Evolutionary conservation across 2,329 filamentous ascomycete species (phyloP), one percentile per base, ranked within the genome.

Genomic region (Chaetomium sp.): DNA sequence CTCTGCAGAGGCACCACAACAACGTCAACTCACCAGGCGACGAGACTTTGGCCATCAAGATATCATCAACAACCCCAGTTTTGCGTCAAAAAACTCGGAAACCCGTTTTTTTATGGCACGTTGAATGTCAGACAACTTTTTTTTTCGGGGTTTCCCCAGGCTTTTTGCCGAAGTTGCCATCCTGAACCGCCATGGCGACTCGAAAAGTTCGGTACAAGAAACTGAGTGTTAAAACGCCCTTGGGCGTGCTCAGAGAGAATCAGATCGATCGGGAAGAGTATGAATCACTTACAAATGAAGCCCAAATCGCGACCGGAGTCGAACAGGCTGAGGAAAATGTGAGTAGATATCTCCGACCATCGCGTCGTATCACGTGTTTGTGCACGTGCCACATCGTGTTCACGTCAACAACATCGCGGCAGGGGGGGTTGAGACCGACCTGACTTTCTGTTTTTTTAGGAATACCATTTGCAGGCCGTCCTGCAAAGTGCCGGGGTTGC

Each of bases 281-380:
- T 72, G 89, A 95, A 74, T 83, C 88, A 67, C 85, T 92, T 70
- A 88, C 87, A 65, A 87, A 87, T 70, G 81, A 89, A 82, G 77
- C 84, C 79, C 75, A 89, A 86, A 90, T 96, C 70, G 91, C 94
- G 70, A 96, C 91, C 64, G 94, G 94, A 74, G 94, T 99, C 66
- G 94, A 99, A 74, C 91, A 95, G 71, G 89, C 86, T 62, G 94
- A 99, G 76, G 91, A 97, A 83, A 92, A 92, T 77, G 94, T 96
- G 75, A 84, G 91, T 89, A 64, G 61, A 63, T 66, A 58, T 63
- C 62, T 64, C 61, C 61, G 58, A 56, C 64, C 50, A 60, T 64
- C 55, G 55, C 54, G 57, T 44, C 37, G 45, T 45, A 72, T 78
- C 77, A 80, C 78, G 78, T 80, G 78, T 27, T 33, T 0, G 0